Base-by-base conservation (phyloP, 2,329 filamentous ascomycete genomes). In the Aspergillus sp. region DNA sequence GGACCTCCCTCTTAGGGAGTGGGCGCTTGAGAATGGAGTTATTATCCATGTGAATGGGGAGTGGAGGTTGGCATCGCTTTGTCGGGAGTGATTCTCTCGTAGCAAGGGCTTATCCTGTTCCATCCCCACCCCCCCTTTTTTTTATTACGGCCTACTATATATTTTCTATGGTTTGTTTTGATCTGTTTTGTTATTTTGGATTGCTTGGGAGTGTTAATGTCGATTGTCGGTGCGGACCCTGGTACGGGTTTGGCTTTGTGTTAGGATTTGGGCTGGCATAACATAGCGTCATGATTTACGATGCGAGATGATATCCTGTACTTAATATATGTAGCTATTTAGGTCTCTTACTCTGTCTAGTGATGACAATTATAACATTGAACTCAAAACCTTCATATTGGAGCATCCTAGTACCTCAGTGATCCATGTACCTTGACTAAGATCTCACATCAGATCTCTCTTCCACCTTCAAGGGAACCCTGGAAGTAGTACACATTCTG, bases 1-100 rank as follows among this genome's bases (percentile, higher is more conserved):
- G 72, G 72, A 79, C 73, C 45, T 76, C 67, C 73, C 65, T 4
- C 62, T 79, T 40, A 65, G 68, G 37, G 64, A 72, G 4, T 79
- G 77, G 77, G 75, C 76, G 19, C 55, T 75, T 31, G 47, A 61
- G 1, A 69, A 77, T 50, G 73, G 73, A 5, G 64, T 76, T 53
- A 58, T 75, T 45, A 57, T 43, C 19, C 17, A 48, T 15, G 60
- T 55, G 12, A 62, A 64, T 2, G 67, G 62, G 3, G 52, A 62
- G 50, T 70, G 59, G 62, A 61, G 59, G 17, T 54, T 72, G 52
- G 57, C 59, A 15, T 60, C 56, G 8, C 52, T 70, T 40, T 58
- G 54, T 52, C 37, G 58, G 51, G 57, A 57, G 54, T 57, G 31
- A 62, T 21, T 31, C 14, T 21, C 40, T 40, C 6, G 25, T 7